Conservation (phyloP, 2,329 filamentous ascomycete species). For the Calonectria leucothoes region DNA sequence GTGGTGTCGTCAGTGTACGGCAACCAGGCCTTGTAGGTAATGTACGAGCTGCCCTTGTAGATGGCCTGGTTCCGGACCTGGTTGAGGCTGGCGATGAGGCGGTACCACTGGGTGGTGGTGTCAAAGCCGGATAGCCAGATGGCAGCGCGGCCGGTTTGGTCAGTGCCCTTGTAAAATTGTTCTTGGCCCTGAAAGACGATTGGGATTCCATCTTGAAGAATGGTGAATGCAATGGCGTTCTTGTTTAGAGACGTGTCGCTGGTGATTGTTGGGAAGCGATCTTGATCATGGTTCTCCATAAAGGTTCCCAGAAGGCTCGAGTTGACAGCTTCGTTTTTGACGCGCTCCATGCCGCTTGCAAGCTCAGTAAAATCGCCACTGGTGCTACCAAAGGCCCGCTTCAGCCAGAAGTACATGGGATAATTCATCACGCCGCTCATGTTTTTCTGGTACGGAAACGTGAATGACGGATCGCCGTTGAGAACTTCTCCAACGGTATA, state of each 20-base stretch:
- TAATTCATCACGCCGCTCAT: conserved; percentile 74
- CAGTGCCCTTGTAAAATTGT: conserved; percentile 22
- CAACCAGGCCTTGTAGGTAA: conserved; percentile 28
- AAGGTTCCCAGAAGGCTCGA: conserved; percentile 27
- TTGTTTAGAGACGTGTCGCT: conserved; percentile 26
- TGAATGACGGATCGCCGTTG: conserved; percentile 62
- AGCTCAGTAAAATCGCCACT: conserved; percentile 26
- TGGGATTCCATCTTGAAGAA: conserved; percentile 29
- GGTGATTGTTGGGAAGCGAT: conserved; percentile 24
- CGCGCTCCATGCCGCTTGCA: conserved; percentile 6
- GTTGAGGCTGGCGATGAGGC: conserved; percentile 23
- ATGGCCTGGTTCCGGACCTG: conserved; percentile 30
- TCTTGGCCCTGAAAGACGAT: conserved; percentile 29
- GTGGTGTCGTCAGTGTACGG: conserved; percentile 20
- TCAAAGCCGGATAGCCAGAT: conserved; percentile 25
- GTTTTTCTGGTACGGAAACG: conserved; percentile 63
- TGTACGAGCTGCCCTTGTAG: conserved; percentile 25
- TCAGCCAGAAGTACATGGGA: conserved; percentile 54
- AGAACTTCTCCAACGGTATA: conserved; percentile 72
- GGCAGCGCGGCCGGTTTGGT: conserved; percentile 25
- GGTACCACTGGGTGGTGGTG: conserved; percentile 24
- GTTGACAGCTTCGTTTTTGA: conserved; percentile 29
- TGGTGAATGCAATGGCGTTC: conserved; percentile 28
- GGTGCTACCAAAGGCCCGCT: conserved; percentile 21
- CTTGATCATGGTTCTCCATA: conserved; percentile 32